A percentile compares a stretch with the other conserved stretches of the same genome.
phyloP scores from a whole-genome alignment of 108 stramenopile genomes.

The Cyclotella baltica region DNA sequence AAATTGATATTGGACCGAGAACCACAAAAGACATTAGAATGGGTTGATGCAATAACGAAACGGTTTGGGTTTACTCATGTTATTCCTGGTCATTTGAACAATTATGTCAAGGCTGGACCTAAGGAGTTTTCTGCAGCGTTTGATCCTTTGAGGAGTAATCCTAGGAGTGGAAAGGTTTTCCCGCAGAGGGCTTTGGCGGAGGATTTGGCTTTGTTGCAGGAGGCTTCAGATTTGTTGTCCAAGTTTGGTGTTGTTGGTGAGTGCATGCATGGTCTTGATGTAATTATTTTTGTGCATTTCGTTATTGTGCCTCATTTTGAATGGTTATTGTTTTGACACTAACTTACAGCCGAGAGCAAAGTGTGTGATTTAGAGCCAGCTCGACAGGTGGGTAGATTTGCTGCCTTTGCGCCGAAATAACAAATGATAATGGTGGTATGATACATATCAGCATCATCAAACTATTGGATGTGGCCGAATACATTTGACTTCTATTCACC shows the following conservation, averaged over 20 bases:
- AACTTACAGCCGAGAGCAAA: conserved; percentile 46
- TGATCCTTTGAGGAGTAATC: conserved; percentile 67
- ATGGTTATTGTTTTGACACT: neutral
- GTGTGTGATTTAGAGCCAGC: conserved; percentile 88
- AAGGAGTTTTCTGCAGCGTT: conserved; percentile 86
- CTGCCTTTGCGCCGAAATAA: conserved; percentile 25
- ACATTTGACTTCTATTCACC: no score
- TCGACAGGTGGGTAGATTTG: conserved; percentile 63
- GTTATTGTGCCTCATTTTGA: neutral
- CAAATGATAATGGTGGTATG: no score
- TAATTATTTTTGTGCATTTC: neutral
- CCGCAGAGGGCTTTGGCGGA: conserved; percentile 77
- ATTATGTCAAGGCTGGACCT: conserved; percentile 65
- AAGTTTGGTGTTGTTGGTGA: conserved; percentile 66
- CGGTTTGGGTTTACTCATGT: conserved; percentile 85
- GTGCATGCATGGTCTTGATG: neutral
- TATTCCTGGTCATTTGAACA: conserved; percentile 90
- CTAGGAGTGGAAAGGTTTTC: conserved; percentile 39
- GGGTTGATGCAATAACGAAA: conserved; percentile 76
- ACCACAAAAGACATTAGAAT: conserved; percentile 69
- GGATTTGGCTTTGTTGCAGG: conserved; percentile 82
- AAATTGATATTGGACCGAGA: conserved; percentile 91
- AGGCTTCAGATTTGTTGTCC: conserved; percentile 81
- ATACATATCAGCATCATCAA: no score
- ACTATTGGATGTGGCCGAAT: no score